Conservation (phyloP, 1,284 basidiomycete species). For the Apiotrichum gracile region DNA sequence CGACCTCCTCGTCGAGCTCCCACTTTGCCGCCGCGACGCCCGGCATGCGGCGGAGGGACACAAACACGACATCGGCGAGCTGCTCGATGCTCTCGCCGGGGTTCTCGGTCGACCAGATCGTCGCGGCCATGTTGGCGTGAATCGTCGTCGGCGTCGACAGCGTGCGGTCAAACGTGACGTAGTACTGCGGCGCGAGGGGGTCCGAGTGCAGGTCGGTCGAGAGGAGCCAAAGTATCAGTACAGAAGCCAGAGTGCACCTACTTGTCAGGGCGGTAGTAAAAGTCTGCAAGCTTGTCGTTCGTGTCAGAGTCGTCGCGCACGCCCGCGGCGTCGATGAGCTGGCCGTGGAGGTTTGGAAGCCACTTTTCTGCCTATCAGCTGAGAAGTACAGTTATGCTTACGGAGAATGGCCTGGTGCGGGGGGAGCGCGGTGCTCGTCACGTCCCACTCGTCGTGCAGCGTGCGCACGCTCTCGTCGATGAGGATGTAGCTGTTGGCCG, state of each 20-base stretch:
- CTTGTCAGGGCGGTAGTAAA: conserved; percentile 3
- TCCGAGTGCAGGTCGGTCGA: not conserved
- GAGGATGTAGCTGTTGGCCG: not conserved
- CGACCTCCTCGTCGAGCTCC: conserved; percentile 32
- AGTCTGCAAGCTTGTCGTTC: not conserved
- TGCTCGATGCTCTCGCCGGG: conserved; percentile 21
- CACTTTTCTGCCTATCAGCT: not conserved
- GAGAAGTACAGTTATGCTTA: not conserved
- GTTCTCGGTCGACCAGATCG: conserved; percentile 27
- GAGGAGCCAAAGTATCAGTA: conserved; percentile 6
- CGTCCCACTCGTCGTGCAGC: not conserved
- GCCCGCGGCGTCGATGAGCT: not conserved
- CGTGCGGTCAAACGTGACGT: conserved; percentile 8
- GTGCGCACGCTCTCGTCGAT: conserved; percentile 1
- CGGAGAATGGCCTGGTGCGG: not conserved
- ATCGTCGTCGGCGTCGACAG: conserved; percentile 13
- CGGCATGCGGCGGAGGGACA: conserved; percentile 19
- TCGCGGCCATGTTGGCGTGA: conserved; percentile 18
- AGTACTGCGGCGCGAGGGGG: not conserved
- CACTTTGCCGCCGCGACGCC: conserved; percentile 25
- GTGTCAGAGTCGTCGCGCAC: not conserved
- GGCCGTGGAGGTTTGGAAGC: not conserved
- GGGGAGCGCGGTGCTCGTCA: not conserved
- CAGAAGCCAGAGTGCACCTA: not conserved
- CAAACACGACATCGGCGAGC: conserved; percentile 30